A percentile compares a stretch with the other conserved stretches of the same genome.
phyloP scores from a whole-genome alignment of 1,284 basidiomycete species.

The Peniophora sp. region DNA sequence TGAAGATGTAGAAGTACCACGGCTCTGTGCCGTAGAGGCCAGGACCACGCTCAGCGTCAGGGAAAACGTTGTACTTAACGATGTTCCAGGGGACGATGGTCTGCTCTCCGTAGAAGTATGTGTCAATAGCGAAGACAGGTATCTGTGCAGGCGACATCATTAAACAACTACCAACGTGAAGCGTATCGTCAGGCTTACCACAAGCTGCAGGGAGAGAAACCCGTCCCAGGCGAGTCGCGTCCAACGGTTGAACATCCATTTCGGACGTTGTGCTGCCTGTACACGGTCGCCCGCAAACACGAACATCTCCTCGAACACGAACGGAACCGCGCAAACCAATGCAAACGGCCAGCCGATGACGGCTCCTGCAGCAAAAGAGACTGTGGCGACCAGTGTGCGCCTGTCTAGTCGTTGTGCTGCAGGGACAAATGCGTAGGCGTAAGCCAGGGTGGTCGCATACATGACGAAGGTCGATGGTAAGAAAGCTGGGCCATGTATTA shows the following conservation, averaged over 20 bases:
- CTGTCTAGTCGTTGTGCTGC: conserved; percentile 42
- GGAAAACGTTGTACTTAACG: conserved; percentile 89
- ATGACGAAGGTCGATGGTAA: conserved; percentile 94
- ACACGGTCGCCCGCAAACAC: conserved; percentile 69
- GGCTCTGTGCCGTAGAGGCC: conserved; percentile 93
- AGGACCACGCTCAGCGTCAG: conserved; percentile 71
- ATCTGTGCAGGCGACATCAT: conserved; percentile 37
- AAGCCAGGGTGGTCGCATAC: conserved; percentile 83
- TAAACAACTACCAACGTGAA: not conserved
- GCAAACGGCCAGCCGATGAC: conserved; percentile 97
- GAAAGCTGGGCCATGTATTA: conserved; percentile 43
- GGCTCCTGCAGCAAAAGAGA: conserved; percentile 76
- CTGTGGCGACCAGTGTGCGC: conserved; percentile 57
- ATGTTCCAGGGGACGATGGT: conserved; percentile 91
- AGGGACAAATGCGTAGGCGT: conserved; percentile 70
- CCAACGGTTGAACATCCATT: conserved; percentile 60
- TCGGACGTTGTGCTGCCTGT: conserved; percentile 33
- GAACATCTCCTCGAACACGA: conserved; percentile 87
- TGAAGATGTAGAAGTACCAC: conserved; percentile 75
- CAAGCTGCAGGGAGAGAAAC: conserved; percentile 49
- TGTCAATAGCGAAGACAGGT: conserved; percentile 78
- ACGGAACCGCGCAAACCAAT: conserved; percentile 80
- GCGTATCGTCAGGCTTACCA: conserved; percentile 43
- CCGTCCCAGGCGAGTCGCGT: conserved; percentile 54
- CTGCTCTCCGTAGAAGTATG: conserved; percentile 77